Evolutionary conservation across 2,329 filamentous ascomycete genomes (phyloP).

Genomic region (Colletotrichum limetticola): DNA sequence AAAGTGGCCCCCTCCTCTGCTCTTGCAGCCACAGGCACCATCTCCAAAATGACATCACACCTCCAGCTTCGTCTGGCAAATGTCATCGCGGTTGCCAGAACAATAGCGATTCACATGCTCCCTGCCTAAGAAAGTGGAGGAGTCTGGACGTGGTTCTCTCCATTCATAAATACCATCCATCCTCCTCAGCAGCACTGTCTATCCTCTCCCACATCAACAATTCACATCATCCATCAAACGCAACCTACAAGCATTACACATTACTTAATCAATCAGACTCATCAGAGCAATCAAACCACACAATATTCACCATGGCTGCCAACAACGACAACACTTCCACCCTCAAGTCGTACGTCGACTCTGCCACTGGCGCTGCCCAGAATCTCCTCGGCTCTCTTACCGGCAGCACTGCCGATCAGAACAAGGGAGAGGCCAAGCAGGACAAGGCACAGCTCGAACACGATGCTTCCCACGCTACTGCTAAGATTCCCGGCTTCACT

Average conservation of each 20-base stretch:
- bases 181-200: background rate
- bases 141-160: background rate
- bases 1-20: background rate
- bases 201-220: background rate
- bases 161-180: slow-evolving; percentile 23
- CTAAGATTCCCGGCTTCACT: slow-evolving; percentile 78
- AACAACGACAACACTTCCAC: slow-evolving; percentile 69
- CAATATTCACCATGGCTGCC: slow-evolving; percentile 33
- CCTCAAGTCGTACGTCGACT: slow-evolving; percentile 80
- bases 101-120: slow-evolving; percentile 28
- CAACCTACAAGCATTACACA: background rate
- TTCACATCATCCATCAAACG: background rate
- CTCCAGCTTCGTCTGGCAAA: slow-evolving; percentile 12
- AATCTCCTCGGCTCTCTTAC: slow-evolving; percentile 77
- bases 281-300: background rate
- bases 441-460: slow-evolving; percentile 73
- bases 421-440: slow-evolving; percentile 73
- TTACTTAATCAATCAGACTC: background rate
- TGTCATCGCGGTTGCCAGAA: slow-evolving; percentile 24
- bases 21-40: slow-evolving; percentile 7
- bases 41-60: slow-evolving; percentile 33
- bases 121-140: slow-evolving; percentile 6
- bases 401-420: slow-evolving; percentile 75
- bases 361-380: slow-evolving; percentile 78
- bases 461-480: slow-evolving; percentile 78